Percentiles rank a stretch among this genome's conserved stretches.
Evolutionary conservation across 305 asterid genomes (phyloP).

Genomic region (Fraxinus latifolia): DNA sequence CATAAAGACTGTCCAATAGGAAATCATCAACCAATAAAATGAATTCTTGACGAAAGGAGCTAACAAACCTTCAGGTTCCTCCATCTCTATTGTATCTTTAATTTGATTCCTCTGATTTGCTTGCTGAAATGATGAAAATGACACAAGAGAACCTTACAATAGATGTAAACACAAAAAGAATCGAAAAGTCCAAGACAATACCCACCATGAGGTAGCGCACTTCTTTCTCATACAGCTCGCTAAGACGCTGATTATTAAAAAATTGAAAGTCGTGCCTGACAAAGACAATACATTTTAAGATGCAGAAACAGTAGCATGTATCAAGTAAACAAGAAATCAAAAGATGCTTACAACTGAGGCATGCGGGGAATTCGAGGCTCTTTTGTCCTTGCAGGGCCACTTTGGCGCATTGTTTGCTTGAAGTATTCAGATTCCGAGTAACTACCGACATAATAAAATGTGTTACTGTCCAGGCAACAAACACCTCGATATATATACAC

Average conservation of each 20-base stretch:
- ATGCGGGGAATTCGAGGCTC: conserved; percentile 99
- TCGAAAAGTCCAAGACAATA: conserved; percentile 20
- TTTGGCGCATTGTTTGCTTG: conserved; percentile 99
- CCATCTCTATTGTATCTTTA: conserved; percentile 88
- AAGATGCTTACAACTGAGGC: conserved; percentile 85
- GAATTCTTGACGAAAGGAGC: conserved; percentile 15
- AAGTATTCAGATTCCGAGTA: conserved; percentile 97
- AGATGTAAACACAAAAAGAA: conserved; percentile 13
- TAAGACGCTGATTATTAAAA: conserved; percentile 92
- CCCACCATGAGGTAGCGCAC: conserved; percentile 95
- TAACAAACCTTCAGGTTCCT: conserved; percentile 79
- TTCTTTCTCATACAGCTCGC: conserved; percentile 96
- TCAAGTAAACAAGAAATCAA: neutral
- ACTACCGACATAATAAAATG: conserved; percentile 29
- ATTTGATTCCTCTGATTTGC: conserved; percentile 78
- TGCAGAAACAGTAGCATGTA: conserved; percentile 15
- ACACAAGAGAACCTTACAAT: conserved; percentile 5
- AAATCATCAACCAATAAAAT: conserved; percentile 16
- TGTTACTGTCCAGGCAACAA: neutral
- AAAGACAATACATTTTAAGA: conserved; percentile 25
- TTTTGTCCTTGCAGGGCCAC: conserved; percentile 90
- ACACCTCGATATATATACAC: neutral
- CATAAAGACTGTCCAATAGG: conserved; percentile 23
- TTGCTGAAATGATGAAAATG: conserved; percentile 47
- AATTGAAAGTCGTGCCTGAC: conserved; percentile 98